A percentile compares a stretch with the other conserved stretches of the same genome.
These are phyloP conservation scores for Pneumocystis canis DNA, from an alignment of 1,139 yeast species.

Conservation along the genomic window DNA sequence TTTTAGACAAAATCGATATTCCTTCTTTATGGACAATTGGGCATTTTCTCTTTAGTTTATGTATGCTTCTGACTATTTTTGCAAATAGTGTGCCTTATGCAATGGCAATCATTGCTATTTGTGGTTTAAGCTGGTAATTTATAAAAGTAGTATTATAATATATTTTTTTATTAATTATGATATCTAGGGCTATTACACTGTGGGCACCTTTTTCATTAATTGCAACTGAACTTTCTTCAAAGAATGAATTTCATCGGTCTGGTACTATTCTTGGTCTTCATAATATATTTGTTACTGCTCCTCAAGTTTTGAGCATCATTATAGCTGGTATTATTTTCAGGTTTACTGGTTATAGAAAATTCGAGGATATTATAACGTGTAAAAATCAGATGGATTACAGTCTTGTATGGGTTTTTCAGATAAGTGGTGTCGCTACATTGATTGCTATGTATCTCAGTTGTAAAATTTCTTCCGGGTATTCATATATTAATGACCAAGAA, in stretches of 20 bases:
- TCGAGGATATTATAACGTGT: constrained; percentile 14
- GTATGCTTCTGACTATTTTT: constrained; percentile 30
- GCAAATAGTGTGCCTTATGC: constrained; percentile 28
- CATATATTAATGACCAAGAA: constrained; percentile 8
- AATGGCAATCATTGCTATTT: constrained; percentile 29
- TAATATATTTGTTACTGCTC: constrained; percentile 36
- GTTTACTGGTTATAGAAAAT: constrained; percentile 12
- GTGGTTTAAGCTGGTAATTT: constrained; percentile 35
- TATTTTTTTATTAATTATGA: not conserved
- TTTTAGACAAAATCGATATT: constrained; percentile 22
- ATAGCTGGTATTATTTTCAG: constrained; percentile 30
- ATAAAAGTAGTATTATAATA: not conserved
- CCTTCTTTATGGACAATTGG: constrained; percentile 31
- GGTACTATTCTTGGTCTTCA: constrained; percentile 36
- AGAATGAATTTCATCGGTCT: constrained; percentile 30
- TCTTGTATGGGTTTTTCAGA: constrained; percentile 35
- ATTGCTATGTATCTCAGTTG: constrained; percentile 29
- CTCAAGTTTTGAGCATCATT: constrained; percentile 34
- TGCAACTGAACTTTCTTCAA: constrained; percentile 33
- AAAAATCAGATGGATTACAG: constrained; percentile 22
- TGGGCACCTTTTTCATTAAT: constrained; percentile 40
- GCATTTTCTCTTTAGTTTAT: constrained; percentile 29
- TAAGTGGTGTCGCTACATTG: constrained; percentile 33
- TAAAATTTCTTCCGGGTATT: constrained; percentile 17
- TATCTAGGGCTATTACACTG: constrained; percentile 26